Conservation (phyloP, 495 filamentous ascomycete genomes). For the Tuber indicum region DNA sequence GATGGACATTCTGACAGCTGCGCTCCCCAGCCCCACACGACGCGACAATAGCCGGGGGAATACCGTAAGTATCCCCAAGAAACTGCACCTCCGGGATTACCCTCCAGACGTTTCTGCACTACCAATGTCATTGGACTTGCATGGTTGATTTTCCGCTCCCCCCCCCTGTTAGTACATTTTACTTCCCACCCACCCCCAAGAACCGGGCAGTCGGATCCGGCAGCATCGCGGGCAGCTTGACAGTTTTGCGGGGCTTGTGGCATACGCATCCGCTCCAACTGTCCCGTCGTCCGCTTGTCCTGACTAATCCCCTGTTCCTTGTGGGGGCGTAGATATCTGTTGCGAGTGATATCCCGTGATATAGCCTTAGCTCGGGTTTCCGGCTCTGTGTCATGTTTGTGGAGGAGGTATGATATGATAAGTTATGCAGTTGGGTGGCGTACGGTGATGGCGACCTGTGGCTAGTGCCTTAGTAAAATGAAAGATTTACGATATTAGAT, state of each 20-base stretch:
- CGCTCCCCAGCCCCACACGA: not conserved
- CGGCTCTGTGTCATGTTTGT: too few species aligned
- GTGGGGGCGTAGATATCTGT: not conserved
- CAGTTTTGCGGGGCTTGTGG: not conserved
- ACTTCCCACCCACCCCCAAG: not conserved
- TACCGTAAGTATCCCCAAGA: not conserved
- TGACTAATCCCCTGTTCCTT: not conserved
- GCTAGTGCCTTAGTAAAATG: not conserved
- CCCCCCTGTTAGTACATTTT: too few species aligned
- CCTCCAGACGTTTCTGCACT: not conserved
- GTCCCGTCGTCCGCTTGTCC: not conserved
- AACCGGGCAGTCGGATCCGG: not conserved
- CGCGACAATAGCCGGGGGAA: not conserved
- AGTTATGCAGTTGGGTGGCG: not conserved
- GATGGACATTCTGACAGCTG: not conserved
- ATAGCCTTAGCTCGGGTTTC: not conserved
- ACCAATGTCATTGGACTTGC: not conserved
- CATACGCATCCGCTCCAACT: not conserved
- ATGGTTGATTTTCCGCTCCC: not conserved
- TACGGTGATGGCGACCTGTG: not conserved
- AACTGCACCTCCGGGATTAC: not conserved
- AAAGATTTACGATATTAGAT: not conserved
- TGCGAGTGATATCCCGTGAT: not conserved
- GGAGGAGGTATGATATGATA: not conserved
- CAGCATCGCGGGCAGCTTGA: not conserved